Conservation (phyloP, 2,329 filamentous ascomycete species). For the Samsoniella hepiali region DNA sequence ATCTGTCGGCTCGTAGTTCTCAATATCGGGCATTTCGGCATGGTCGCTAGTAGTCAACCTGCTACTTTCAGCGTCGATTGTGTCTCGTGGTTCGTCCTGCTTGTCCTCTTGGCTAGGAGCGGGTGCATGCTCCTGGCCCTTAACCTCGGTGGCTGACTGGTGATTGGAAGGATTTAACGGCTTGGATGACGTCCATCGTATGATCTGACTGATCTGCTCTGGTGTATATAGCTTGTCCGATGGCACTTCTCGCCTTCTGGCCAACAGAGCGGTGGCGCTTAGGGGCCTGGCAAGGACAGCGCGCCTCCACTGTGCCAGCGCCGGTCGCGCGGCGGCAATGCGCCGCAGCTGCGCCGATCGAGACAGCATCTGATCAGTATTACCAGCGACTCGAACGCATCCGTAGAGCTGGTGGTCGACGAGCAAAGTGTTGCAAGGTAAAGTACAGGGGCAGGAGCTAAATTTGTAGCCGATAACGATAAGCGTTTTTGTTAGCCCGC, state of each 20-base stretch:
- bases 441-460: conserved; percentile 2
- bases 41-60: background rate
- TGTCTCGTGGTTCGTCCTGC: background rate
- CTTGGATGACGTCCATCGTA: conserved; percentile 16
- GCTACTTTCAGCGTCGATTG: background rate
- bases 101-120: background rate
- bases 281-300: background rate
- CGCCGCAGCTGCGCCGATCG: conserved; percentile 6
- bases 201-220: conserved; percentile 28
- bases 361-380: conserved; percentile 11
- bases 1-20: conserved; percentile 14
- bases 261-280: background rate
- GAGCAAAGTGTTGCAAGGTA: background rate
- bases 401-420: background rate
- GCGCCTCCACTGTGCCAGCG: background rate
- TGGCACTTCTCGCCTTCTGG: background rate
- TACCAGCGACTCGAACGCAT: background rate
- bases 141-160: background rate
- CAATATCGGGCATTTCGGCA: conserved; percentile 12
- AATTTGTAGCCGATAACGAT: conserved; percentile 18
- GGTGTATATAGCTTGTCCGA: conserved; percentile 20
- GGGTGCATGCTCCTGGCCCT: background rate
- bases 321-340: conserved; percentile 4
- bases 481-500: background rate
- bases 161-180: background rate